phyloP scores from a whole-genome alignment of 306 rosid genomes.

The Vicia sativa region DNA sequence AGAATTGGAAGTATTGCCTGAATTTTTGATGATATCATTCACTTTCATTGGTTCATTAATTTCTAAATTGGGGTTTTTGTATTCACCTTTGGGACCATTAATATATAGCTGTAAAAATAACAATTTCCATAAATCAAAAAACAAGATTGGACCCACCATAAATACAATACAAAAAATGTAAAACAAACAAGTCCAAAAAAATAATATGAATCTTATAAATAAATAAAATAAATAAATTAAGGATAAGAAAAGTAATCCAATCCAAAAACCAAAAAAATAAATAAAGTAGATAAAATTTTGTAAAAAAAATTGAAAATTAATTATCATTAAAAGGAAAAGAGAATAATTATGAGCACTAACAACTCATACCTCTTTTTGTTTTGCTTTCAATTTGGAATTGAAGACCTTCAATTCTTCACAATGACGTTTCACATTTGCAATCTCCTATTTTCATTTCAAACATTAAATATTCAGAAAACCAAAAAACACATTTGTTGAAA shows the following conservation, averaged over 20 bases:
- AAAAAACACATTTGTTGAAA: no score
- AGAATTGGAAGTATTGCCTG: background rate
- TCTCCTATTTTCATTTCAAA: constrained; percentile 38
- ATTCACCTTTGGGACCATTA: constrained; percentile 3
- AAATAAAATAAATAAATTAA: no score
- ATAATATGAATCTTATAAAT: background rate
- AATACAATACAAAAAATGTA: background rate
- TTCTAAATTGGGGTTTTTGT: constrained; percentile 16
- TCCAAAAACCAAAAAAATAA: no score
- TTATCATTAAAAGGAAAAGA: background rate
- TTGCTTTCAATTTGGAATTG: constrained; percentile 47
- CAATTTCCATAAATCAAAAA: background rate
- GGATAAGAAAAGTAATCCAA: no score
- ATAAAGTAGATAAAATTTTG: no score
- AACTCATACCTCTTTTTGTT: constrained; percentile 46
- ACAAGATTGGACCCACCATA: background rate
- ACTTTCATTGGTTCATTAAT: background rate
- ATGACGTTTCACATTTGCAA: constrained; percentile 42
- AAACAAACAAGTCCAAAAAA: background rate
- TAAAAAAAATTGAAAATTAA: no score
- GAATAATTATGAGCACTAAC: no score
- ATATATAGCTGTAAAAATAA: constrained; percentile 38
- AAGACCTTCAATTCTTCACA: constrained; percentile 21
- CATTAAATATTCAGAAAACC: background rate
- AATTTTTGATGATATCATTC: background rate